phyloP scores from a whole-genome alignment of 306 rosid species.

The Pterocarpus macrocarpus region DNA sequence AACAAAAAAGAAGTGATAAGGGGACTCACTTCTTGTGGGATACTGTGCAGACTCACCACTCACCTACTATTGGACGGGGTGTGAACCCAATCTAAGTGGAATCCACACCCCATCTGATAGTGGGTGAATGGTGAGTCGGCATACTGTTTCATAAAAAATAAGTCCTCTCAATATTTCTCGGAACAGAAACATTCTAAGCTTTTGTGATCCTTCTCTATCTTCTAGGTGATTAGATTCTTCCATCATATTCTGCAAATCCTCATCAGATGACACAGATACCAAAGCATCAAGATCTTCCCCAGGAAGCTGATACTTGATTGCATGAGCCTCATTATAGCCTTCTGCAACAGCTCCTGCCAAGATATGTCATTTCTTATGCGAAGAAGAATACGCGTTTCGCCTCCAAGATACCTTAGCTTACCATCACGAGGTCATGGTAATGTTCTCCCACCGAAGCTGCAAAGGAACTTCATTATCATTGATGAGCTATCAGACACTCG shows the following conservation, averaged over 20 bases:
- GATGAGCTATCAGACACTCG: constrained; percentile 60
- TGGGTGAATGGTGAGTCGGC: no score
- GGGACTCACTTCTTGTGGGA: no score
- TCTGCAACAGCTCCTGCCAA: constrained; percentile 75
- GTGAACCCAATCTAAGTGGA: no score
- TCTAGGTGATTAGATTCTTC: constrained; percentile 67
- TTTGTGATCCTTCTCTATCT: constrained; percentile 59
- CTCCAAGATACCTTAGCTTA: constrained; percentile 81
- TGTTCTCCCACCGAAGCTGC: constrained; percentile 82
- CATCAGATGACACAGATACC: constrained; percentile 85
- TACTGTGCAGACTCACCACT: no score
- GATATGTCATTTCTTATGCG: constrained; percentile 70
- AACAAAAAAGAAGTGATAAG: constrained; percentile 40
- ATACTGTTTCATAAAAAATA: no score
- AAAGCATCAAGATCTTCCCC: constrained; percentile 74
- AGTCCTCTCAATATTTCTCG: no score
- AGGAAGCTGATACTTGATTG: constrained; percentile 85
- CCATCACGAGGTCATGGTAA: constrained; percentile 85
- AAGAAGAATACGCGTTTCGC: constrained; percentile 71
- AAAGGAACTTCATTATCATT: constrained; percentile 69
- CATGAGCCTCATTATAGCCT: constrained; percentile 62
- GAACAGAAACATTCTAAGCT: constrained; percentile 76
- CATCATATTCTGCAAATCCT: constrained; percentile 90
- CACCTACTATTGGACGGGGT: no score
- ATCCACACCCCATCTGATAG: no score